These are phyloP conservation scores for Exophiala dermatitidis DNA, from an alignment of 2,329 filamentous ascomycete species.

Conservation along the genomic window DNA sequence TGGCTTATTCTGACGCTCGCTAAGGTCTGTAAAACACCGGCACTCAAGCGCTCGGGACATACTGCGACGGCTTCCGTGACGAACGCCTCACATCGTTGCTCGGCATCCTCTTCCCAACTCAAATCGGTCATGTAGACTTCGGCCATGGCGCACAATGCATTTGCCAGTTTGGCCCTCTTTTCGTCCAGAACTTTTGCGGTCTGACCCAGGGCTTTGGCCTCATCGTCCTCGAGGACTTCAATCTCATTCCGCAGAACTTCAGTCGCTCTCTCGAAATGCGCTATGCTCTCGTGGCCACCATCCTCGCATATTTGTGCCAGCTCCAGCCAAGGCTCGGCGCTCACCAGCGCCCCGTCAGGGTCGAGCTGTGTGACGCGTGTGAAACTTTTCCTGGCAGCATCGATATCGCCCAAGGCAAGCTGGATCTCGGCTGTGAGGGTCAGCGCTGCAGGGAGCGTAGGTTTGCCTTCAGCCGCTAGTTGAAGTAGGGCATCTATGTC, in stretches of 20 bases:
- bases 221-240: constrained; percentile 26
- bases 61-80: constrained; percentile 86
- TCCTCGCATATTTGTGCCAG: constrained; percentile 61
- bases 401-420: constrained; percentile 74
- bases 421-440: constrained; percentile 74
- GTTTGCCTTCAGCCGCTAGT: constrained; percentile 23
- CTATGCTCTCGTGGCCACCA: constrained; percentile 53
- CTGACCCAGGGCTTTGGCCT: constrained; percentile 29
- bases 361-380: constrained; percentile 67
- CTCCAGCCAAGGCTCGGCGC: constrained; percentile 63
- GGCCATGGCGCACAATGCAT: constrained; percentile 85
- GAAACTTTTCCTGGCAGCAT: constrained; percentile 66
- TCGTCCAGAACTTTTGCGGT: constrained; percentile 21
- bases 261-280: constrained; percentile 59
- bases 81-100: constrained; percentile 76
- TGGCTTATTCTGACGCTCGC: constrained; percentile 93
- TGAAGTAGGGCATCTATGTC: constrained; percentile 22
- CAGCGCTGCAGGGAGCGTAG: constrained; percentile 47
- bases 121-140: constrained; percentile 99
- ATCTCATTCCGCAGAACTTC: constrained; percentile 56
- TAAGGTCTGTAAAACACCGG: constrained; percentile 91
- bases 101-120: constrained; percentile 82
- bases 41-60: constrained; percentile 57
- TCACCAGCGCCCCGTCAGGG: constrained; percentile 61
- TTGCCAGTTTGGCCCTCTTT: constrained; percentile 73